Evolutionary conservation across 495 filamentous ascomycete genomes (phyloP).

Genomic region (Pseudevernia furfuracea): DNA sequence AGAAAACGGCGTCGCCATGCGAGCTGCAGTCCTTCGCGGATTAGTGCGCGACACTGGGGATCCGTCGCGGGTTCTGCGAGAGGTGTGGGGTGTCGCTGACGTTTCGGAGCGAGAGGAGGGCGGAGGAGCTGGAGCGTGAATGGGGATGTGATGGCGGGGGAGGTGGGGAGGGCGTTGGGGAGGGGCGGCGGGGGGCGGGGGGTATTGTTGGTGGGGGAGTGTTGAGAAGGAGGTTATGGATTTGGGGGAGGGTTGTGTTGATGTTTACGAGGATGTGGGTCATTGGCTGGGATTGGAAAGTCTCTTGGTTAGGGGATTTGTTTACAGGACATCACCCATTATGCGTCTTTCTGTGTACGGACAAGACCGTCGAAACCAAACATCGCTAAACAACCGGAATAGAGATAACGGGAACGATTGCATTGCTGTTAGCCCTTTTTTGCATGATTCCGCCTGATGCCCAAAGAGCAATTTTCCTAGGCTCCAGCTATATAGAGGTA

Average conservation of each 20-base stretch:
- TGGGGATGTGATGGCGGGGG: neutral
- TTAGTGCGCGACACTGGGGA: neutral
- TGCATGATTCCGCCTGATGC: no score
- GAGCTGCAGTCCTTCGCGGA: neutral
- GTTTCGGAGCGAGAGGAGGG: neutral
- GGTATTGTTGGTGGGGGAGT: neutral
- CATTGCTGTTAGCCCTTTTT: no score
- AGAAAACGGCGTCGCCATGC: neutral
- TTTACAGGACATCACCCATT: no score
- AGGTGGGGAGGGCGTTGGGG: neutral
- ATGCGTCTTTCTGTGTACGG: no score
- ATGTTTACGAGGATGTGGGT: neutral
- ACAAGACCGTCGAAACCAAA: no score
- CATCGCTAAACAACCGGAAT: no score
- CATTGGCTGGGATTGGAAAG: no score
- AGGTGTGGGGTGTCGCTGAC: slow-evolving; percentile 1
- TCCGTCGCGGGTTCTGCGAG: neutral
- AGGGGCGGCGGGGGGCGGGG: neutral
- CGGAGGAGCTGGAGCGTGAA: slow-evolving; percentile 1
- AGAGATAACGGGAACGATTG: no score
- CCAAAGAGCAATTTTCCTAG: no score
- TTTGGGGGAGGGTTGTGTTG: neutral
- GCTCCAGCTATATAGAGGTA: no score
- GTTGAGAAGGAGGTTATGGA: neutral
- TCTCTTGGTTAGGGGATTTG: no score